Percentiles rank a stretch among this genome's conserved stretches.
phyloP scores from a whole-genome alignment of 2,329 filamentous ascomycete genomes.

The Tolypocladium tropicale region DNA sequence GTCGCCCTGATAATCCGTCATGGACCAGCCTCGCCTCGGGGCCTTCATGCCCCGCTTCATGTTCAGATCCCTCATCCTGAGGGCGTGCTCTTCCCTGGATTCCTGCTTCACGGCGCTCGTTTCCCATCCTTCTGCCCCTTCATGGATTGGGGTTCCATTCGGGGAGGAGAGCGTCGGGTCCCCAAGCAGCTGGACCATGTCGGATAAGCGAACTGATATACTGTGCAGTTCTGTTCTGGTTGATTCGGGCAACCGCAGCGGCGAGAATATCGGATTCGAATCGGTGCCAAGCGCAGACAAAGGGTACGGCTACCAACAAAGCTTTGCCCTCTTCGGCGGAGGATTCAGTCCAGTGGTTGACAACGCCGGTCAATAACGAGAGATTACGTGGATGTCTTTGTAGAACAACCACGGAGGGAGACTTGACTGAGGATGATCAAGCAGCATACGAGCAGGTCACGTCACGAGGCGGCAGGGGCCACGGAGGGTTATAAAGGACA shows the following conservation, averaged over 20 bases:
- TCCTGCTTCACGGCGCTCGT: conserved; percentile 6
- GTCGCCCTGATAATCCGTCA: conserved; percentile 31
- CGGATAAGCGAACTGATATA: conserved; percentile 1
- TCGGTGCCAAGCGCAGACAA: neutral
- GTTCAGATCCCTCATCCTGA: conserved; percentile 26
- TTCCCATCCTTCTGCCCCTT: conserved; percentile 10
- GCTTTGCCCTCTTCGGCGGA: neutral
- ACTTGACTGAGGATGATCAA: neutral
- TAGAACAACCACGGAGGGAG: neutral
- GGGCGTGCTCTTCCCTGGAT: conserved; percentile 30
- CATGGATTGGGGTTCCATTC: conserved; percentile 11
- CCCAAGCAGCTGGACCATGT: conserved; percentile 22
- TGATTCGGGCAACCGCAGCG: neutral
- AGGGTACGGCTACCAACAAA: neutral
- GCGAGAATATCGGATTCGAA: neutral
- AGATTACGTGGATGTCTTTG: neutral
- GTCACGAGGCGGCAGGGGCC: neutral
- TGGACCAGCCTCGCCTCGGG: conserved; percentile 36
- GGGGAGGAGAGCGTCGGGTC: conserved; percentile 17
- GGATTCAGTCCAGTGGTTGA: neutral
- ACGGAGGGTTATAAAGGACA: neutral
- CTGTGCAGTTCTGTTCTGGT: neutral
- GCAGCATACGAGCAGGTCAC: neutral
- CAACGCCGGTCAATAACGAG: neutral
- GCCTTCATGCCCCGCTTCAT: conserved; percentile 23